Evolutionary conservation across 176 grass and related monocot genomes (phyloP).

Genomic region (Dactylis glomerata): DNA sequence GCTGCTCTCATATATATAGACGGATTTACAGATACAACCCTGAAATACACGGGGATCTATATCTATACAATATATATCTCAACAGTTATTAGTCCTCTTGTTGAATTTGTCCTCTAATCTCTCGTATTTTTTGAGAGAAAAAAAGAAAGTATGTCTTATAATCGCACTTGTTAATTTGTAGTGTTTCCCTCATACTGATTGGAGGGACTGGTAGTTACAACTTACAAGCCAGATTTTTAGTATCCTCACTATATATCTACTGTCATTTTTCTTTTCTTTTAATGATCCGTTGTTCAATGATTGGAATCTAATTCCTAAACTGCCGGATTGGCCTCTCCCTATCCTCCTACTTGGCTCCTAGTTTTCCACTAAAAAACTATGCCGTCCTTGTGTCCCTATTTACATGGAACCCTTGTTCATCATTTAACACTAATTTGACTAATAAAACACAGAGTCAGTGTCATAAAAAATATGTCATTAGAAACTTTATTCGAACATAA

Average conservation of each 20-base stretch:
- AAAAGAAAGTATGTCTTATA: not conserved
- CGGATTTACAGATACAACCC: too few relatives aligned
- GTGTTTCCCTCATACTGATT: not conserved
- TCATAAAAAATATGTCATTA: too few relatives aligned
- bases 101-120: not conserved
- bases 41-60: too few relatives aligned
- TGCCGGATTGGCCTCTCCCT: not conserved
- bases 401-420: too few relatives aligned
- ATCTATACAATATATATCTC: too few relatives aligned
- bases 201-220: not conserved
- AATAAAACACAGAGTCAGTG: too few relatives aligned
- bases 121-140: not conserved
- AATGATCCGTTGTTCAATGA: not conserved
- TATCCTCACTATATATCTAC: not conserved
- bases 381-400: too few relatives aligned
- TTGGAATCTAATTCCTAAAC: not conserved
- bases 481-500: too few relatives aligned
- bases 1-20: too few relatives aligned
- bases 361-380: too few relatives aligned
- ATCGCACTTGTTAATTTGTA: not conserved
- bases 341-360: not conserved
- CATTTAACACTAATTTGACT: too few relatives aligned
- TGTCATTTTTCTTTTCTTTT: not conserved
- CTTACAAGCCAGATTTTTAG: not conserved
- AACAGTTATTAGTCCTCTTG: not conserved